phyloP scores from a whole-genome alignment of 208 protist species.

The Acanthamoeba royreba region DNA sequence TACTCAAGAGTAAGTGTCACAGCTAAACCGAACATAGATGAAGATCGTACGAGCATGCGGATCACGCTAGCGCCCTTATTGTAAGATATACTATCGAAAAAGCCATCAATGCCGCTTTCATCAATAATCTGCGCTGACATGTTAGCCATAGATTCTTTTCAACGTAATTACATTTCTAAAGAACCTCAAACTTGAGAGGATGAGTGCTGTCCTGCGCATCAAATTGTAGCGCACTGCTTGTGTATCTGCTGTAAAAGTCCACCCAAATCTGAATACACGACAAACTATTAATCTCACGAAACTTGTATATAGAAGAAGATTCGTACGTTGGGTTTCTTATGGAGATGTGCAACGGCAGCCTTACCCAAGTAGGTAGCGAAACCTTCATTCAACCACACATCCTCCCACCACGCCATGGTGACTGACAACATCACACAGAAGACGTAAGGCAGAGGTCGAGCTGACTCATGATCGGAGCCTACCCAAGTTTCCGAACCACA shows the following conservation, averaged over 20 bases:
- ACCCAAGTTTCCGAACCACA: constrained; percentile 87
- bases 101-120: constrained; percentile 91
- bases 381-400: constrained; percentile 98
- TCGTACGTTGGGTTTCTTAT: not conserved
- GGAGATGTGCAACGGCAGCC: not conserved
- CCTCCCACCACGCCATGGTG: constrained; percentile 97
- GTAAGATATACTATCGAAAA: constrained; percentile 97
- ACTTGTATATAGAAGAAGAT: not conserved
- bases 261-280: constrained; percentile 81
- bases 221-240: constrained; percentile 82
- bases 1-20: constrained; percentile 48
- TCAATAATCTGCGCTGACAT: not conserved
- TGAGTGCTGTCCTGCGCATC: constrained; percentile 93
- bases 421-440: constrained; percentile 91
- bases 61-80: constrained; percentile 88
- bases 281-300: constrained; percentile 54
- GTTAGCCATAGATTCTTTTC: not conserved
- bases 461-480: too few relatives aligned
- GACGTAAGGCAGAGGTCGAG: not conserved
- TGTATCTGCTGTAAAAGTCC: constrained; percentile 77
- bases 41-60: constrained; percentile 87
- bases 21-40: constrained; percentile 51
- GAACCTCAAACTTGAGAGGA: constrained; percentile 95
- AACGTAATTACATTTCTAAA: too few relatives aligned
- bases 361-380: constrained; percentile 94